phyloP scores from a whole-genome alignment of 805 yeast genomes.

The Tetrapisispora taiwanensis region DNA sequence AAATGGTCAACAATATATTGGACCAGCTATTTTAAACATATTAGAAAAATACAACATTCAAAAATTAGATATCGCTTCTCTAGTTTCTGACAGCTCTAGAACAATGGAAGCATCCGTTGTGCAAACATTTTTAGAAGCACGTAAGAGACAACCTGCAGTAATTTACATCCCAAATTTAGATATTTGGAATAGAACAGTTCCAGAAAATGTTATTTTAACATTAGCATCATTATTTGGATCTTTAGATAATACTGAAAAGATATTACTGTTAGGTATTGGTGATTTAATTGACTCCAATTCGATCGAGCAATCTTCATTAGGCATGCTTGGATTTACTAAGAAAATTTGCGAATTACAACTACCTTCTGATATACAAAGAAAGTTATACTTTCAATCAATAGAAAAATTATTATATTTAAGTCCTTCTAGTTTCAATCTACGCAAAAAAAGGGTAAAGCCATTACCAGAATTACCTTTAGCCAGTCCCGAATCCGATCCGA shows the following conservation, averaged over 20 bases:
- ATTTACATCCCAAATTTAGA: conserved; percentile 75
- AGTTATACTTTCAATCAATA: conserved; percentile 45
- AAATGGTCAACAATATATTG: conserved; percentile 77
- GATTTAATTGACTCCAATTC: conserved; percentile 36
- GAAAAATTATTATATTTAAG: conserved; percentile 48
- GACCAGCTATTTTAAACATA: conserved; percentile 69
- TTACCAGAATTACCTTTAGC: conserved; percentile 33
- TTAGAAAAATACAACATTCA: conserved; percentile 88
- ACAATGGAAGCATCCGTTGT: conserved; percentile 78
- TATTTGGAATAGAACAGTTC: conserved; percentile 59
- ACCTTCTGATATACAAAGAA: conserved; percentile 41
- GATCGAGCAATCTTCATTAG: conserved; percentile 28
- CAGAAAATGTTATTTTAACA: conserved; percentile 61
- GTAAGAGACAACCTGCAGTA: conserved; percentile 81
- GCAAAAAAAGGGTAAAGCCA: conserved; percentile 36
- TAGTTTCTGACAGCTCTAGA: conserved; percentile 68
- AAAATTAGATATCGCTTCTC: conserved; percentile 65
- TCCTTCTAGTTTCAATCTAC: conserved; percentile 64
- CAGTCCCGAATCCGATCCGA: conserved; percentile 16
- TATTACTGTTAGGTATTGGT: conserved; percentile 65
- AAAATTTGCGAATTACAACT: conserved; percentile 39
- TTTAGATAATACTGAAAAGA: conserved; percentile 59
- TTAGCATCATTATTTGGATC: conserved; percentile 59
- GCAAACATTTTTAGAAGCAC: conserved; percentile 77
- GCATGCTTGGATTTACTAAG: conserved; percentile 26